Evolutionary conservation across 495 filamentous ascomycete species (phyloP).

Genomic region (Annulohypoxylon maeteangense): DNA sequence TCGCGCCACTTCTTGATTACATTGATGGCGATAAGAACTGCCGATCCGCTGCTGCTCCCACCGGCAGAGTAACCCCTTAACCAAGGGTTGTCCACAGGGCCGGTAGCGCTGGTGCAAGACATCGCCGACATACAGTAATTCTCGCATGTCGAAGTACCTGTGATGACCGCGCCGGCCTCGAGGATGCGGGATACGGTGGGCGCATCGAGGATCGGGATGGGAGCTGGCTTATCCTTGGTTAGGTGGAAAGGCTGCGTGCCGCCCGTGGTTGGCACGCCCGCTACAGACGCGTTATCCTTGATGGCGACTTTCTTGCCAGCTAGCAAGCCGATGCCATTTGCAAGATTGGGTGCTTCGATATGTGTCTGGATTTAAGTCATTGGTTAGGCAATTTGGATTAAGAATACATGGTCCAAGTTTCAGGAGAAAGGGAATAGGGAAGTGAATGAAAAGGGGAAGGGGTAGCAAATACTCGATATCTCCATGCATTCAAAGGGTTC

Average conservation of each 20-base stretch:
- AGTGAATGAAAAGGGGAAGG: constrained; percentile 44
- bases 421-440: no score
- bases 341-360: constrained; percentile 5
- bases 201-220: constrained; percentile 51
- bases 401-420: no score
- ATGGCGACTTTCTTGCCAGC: constrained; percentile 48
- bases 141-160: constrained; percentile 53
- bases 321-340: constrained; percentile 29
- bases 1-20: constrained; percentile 17
- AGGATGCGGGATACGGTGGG: constrained; percentile 58
- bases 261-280: constrained; percentile 52
- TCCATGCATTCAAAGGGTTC: constrained; percentile 57
- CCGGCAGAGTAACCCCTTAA: constrained; percentile 56
- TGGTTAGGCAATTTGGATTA: not conserved
- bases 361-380: constrained; percentile 12
- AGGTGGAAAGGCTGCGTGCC: constrained; percentile 50
- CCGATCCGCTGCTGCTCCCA: constrained; percentile 63
- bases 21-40: constrained; percentile 55
- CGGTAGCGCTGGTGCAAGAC: constrained; percentile 51
- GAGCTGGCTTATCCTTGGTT: constrained; percentile 39
- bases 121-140: constrained; percentile 54
- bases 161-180: constrained; percentile 52
- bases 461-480: constrained; percentile 36
- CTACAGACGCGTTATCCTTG: constrained; percentile 57
- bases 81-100: constrained; percentile 52